These are phyloP conservation scores for Irpex rosettiformis DNA, from an alignment of 1,284 basidiomycete species.

Conservation along the genomic window DNA sequence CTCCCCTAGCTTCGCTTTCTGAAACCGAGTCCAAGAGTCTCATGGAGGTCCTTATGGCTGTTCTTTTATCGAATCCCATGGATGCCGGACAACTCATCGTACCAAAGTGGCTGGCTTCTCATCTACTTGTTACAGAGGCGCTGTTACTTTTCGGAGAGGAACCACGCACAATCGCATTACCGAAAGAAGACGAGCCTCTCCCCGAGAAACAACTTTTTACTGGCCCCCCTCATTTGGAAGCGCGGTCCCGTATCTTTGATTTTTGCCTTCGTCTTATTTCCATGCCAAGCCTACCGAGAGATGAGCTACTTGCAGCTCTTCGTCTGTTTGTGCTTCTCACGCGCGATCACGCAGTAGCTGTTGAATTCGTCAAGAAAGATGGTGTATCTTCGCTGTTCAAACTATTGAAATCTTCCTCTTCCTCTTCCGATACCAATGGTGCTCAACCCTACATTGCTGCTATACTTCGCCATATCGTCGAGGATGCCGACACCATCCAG, in stretches of 20 bases:
- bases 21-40: conserved; percentile 45
- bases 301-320: conserved; percentile 78
- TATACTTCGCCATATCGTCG: conserved; percentile 88
- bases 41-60: conserved; percentile 61
- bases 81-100: conserved; percentile 45
- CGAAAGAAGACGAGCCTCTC: conserved; percentile 67
- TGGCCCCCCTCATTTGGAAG: conserved; percentile 60
- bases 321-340: conserved; percentile 83
- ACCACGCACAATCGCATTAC: conserved; percentile 53
- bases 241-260: conserved; percentile 68
- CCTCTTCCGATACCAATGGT: conserved; percentile 45
- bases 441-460: conserved; percentile 85
- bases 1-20: conserved; percentile 44
- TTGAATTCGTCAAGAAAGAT: conserved; percentile 60
- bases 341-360: conserved; percentile 58
- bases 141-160: conserved; percentile 76
- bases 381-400: conserved; percentile 67
- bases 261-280: conserved; percentile 67
- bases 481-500: conserved; percentile 68
- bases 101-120: conserved; percentile 84
- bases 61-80: conserved; percentile 57
- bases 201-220: conserved; percentile 43
- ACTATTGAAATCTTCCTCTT: conserved; percentile 54
- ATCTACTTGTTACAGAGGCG: conserved; percentile 80
- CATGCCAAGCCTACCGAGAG: conserved; percentile 60